Conservation (phyloP, 148 eudicot species). For the Chenopodium quinoa region DNA sequence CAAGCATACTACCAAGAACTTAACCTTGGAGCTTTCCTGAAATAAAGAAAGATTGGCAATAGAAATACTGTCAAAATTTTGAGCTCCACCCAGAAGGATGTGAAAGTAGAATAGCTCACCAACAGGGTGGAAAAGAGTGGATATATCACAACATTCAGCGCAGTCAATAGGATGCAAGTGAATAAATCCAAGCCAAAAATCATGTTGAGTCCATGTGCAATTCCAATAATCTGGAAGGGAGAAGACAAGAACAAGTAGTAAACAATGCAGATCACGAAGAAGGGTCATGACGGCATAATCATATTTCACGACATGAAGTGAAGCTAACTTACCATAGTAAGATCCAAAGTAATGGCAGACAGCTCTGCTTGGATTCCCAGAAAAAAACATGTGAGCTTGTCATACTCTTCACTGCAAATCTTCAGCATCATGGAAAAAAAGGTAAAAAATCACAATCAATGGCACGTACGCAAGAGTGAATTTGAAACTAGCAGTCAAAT, state of each 20-base stretch:
- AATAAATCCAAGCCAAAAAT: constrained; percentile 67
- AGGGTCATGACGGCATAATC: background rate
- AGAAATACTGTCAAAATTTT: background rate
- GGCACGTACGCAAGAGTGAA: background rate
- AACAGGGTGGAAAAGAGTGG: constrained; percentile 66
- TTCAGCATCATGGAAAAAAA: constrained; percentile 30
- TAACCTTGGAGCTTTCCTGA: constrained; percentile 67
- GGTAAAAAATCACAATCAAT: background rate
- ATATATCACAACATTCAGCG: constrained; percentile 55
- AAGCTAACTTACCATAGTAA: constrained; percentile 57
- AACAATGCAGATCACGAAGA: constrained; percentile 4
- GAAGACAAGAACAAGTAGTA: constrained; percentile 8
- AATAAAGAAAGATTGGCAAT: constrained; percentile 5
- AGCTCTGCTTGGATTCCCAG: constrained; percentile 79
- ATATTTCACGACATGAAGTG: background rate
- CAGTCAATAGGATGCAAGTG: constrained; percentile 65
- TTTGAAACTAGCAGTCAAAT: background rate
- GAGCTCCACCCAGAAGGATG: background rate
- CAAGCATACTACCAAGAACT: constrained; percentile 46
- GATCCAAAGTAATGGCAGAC: constrained; percentile 71
- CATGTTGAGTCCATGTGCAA: constrained; percentile 76
- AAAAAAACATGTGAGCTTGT: constrained; percentile 54
- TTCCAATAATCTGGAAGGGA: constrained; percentile 70
- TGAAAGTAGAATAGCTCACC: constrained; percentile 42
- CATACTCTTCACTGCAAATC: constrained; percentile 83